Base-by-base conservation (phyloP, 148 eudicot species). In the Rhododendron vialii region DNA sequence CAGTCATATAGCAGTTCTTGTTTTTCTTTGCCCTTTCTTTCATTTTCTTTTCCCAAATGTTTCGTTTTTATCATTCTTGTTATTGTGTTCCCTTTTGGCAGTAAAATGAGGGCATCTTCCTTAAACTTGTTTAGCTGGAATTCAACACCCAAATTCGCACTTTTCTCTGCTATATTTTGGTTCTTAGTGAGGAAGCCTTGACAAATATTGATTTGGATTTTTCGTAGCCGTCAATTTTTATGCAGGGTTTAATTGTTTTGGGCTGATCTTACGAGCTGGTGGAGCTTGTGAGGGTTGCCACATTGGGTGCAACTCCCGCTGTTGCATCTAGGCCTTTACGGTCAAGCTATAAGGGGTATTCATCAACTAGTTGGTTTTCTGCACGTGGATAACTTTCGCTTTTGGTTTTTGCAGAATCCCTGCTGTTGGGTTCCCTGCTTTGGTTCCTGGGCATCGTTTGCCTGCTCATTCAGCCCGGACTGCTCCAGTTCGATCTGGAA, bases 401-500 rank as follows among this genome's bases (percentile, higher is more conserved):
- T 82, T 81, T 83, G 38, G 67, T 71, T 75, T 45, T 24, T 88
- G 83, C 98, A 97, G 99, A 97, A 94, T 91, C 95, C 96, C 99
- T 97, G 99, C 98, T 97, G 99, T 91, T 97, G 98, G 98, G 94
- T 95, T 97, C 98, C 98, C 99, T 95, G 99, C 98, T 94, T 94
- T 96, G 99, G 95, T 92, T 95, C 84, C 92, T 97, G 96, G 98
- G 89, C 92, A 91, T 91, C 92, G 88, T 91, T 84, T 93, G 93
- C 92, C 96, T 92, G 90, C 88, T 92, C 83, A 92, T 92, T 73
- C 92, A 85, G 50, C 90, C 93, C 86, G 82, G 71, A 45, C 89
- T 87, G 87, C 88, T 73, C 87, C 91, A 85, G 83, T 86, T 74
- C 84, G 89, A 82, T 90, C 92, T 85, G 92, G 93, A 87, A 86